Conservation (phyloP, 345 rosid species). For the Lumnitzera racemosa region DNA sequence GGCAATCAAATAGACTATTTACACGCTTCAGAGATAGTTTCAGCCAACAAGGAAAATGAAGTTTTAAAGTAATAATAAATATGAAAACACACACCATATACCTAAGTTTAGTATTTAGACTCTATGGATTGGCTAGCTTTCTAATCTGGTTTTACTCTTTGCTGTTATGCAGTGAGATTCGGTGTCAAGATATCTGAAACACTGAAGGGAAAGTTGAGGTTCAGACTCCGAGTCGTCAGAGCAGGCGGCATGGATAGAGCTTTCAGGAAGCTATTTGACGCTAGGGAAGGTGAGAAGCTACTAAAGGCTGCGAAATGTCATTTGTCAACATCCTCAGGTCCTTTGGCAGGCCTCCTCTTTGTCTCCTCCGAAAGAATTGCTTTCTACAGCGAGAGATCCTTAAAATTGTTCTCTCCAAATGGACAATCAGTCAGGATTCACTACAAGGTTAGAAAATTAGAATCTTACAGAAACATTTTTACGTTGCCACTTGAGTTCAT, state of each 20-base stretch:
- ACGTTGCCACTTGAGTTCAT: too few species aligned
- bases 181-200: constrained; percentile 33
- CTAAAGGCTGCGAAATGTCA: constrained; percentile 39
- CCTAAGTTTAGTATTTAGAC: too few species aligned
- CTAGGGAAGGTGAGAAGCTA: constrained; percentile 32
- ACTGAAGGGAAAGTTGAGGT: constrained; percentile 38
- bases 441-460: constrained; percentile 2
- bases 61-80: too few species aligned
- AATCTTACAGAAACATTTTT: too few species aligned
- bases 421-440: constrained; percentile 24
- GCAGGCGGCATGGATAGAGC: constrained; percentile 37
- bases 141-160: background rate
- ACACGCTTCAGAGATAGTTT: too few species aligned
- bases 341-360: constrained; percentile 44
- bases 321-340: constrained; percentile 42
- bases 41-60: too few species aligned
- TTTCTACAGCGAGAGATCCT: constrained; percentile 43
- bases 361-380: constrained; percentile 31
- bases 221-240: constrained; percentile 34
- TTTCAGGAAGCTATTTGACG: constrained; percentile 31
- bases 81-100: too few species aligned
- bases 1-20: too few species aligned
- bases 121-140: too few species aligned
- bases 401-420: constrained; percentile 23
- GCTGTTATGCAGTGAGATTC: constrained; percentile 26